Conservation (phyloP, 495 filamentous ascomycete genomes). For the Aspergillus diversus region DNA sequence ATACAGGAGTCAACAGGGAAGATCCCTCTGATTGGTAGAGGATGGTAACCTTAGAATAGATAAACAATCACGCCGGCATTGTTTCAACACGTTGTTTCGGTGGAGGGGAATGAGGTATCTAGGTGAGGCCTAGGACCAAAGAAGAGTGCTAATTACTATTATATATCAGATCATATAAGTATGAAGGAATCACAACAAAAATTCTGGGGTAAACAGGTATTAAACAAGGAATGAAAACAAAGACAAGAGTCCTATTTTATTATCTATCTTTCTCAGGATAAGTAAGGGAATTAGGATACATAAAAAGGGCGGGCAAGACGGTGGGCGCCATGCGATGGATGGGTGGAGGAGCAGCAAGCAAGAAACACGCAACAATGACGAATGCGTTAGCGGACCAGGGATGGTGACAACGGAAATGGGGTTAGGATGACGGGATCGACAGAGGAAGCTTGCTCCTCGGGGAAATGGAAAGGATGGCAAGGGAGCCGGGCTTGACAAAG, state of each 20-base stretch:
- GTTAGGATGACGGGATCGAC: conserved; percentile 23
- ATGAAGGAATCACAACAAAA: background rate
- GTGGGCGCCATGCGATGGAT: conserved; percentile 21
- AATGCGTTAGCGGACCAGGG: conserved; percentile 26
- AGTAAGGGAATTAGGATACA: conserved; percentile 28
- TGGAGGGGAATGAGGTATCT: background rate
- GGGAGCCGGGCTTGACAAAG: conserved; percentile 20
- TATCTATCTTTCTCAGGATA: conserved; percentile 3
- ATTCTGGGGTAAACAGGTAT: background rate
- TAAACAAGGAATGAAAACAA: background rate
- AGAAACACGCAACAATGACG: conserved; percentile 31
- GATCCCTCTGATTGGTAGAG: background rate
- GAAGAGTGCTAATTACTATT: background rate
- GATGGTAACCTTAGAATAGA: background rate
- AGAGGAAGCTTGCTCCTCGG: conserved; percentile 14
- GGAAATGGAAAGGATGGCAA: conserved; percentile 9
- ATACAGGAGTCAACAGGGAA: background rate
- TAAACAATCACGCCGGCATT: conserved; percentile 10
- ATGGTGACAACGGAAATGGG: conserved; percentile 22
- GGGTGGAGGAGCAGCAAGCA: conserved; percentile 20
- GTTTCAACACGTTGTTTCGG: conserved; percentile 9
- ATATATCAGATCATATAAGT: background rate
- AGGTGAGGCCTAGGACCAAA: background rate
- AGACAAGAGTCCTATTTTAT: conserved; percentile 1
- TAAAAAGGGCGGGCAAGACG: conserved; percentile 25